Evolutionary conservation across 2,329 filamentous ascomycete species (phyloP).

Genomic region (Aspergillus sp.): DNA sequence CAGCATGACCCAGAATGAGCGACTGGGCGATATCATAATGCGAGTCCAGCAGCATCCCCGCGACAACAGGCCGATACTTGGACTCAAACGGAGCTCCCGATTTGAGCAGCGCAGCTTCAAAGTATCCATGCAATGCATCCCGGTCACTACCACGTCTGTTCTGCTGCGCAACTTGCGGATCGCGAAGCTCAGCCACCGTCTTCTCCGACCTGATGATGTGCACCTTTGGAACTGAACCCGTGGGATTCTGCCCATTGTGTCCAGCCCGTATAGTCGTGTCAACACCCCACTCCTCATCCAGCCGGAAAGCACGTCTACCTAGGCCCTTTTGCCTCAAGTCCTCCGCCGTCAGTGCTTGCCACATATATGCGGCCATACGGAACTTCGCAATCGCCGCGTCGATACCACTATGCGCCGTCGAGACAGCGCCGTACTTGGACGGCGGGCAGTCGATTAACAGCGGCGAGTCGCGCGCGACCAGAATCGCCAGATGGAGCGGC

Average conservation of each 20-base stretch:
- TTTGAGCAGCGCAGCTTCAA: neutral
- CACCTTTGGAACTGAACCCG: neutral
- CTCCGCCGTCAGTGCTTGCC: neutral
- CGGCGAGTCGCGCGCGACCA: neutral
- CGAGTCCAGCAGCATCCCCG: neutral
- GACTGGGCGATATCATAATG: neutral
- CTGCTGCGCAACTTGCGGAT: slow-evolving; percentile 1
- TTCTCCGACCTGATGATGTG: neutral
- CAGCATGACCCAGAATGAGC: neutral
- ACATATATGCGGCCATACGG: slow-evolving; percentile 1
- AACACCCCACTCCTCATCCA: neutral
- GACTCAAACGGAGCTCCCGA: neutral
- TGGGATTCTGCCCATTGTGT: neutral
- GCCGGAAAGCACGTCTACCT: neutral
- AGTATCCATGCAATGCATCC: neutral
- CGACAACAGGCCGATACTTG: neutral
- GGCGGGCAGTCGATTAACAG: neutral
- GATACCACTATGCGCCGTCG: neutral
- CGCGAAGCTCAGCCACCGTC: neutral
- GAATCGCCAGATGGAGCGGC: neutral
- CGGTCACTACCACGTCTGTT: neutral
- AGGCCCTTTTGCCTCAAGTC: neutral
- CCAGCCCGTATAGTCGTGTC: neutral
- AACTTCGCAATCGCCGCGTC: neutral
- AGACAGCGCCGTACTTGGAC: neutral